Conservation (phyloP, 208 protist species). For the Paratrypanosoma confusum region DNA sequence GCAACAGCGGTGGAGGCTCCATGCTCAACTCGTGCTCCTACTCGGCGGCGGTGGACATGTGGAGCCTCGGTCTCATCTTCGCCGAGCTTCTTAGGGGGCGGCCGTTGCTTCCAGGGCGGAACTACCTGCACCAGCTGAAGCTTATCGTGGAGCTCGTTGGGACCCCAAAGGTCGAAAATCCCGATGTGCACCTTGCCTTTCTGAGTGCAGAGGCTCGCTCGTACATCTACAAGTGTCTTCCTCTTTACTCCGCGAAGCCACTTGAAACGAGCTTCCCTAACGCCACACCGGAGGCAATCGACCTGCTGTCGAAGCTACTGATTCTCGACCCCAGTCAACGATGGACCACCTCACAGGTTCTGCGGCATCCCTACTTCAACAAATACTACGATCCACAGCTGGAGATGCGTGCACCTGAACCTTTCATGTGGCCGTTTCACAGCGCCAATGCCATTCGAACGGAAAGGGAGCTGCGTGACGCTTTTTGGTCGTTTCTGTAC, state of each 20-base stretch:
- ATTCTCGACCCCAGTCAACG: conserved; percentile 95
- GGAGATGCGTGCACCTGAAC: no score
- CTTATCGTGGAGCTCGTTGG: conserved; percentile 79
- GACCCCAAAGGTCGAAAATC: conserved; percentile 51
- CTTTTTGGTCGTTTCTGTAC: no score
- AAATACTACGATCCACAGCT: conserved; percentile 81
- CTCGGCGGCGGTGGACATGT: conserved; percentile 94
- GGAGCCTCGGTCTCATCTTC: conserved; percentile 96
- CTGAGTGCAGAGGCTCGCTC: conserved; percentile 64
- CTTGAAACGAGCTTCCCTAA: conserved; percentile 87
- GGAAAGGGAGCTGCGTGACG: no score
- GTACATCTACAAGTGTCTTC: conserved; percentile 69
- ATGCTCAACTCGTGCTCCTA: conserved; percentile 88
- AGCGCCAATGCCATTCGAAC: no score
- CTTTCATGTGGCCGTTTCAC: no score
- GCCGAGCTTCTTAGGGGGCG: conserved; percentile 97
- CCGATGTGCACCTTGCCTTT: no score
- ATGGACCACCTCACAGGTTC: conserved; percentile 87
- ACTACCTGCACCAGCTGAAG: conserved; percentile 79
- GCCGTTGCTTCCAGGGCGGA: conserved; percentile 89
- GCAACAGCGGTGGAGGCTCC: no score
- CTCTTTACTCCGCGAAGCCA: conserved; percentile 18
- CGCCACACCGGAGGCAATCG: conserved; percentile 86
- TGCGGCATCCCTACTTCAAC: conserved; percentile 90
- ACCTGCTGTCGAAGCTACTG: conserved; percentile 90